Evolutionary conservation across 768 basidiomycete species (phyloP), one percentile per base, ranked within the genome.

Genomic region (Boletus pseudopeckii): DNA sequence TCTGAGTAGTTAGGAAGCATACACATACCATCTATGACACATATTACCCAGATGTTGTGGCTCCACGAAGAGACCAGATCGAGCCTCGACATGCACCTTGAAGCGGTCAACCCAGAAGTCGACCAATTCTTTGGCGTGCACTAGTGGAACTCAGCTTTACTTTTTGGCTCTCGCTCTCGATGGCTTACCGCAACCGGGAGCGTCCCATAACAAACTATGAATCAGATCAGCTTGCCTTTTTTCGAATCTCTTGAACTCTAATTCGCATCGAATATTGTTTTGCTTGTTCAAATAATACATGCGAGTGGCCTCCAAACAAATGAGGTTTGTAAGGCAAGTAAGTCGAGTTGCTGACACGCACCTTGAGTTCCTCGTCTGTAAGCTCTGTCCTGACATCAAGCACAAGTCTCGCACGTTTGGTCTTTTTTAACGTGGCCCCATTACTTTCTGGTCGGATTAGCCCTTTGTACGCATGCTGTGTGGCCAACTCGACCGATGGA

Each of bases 321-420:
- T 15, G 18, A 41, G 36, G 34, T 17, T 52, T 47, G 14, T 56
- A 48, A 50, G 36, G 41, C 3, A 38, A 55, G 8, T 17, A 46
- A 45, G 5, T 32, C 15, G 26, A 26, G 20, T 45, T 43, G 43
- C 18, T 40, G 38, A 22, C 36, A 26, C 66, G 55, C 52, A 83
- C 91, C 75, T 85, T 87, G 41, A 93, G 74, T 70, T 93, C 89
- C 4, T 88, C 85, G 54, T 92, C 88, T 5, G 90, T 89, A 36
- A 93, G 71, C 64, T 93, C 91, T 6, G 84, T 93, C 55, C 88
- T 78, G 5, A 77, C 71, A 66, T 93, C 91, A 7, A 92, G 67
- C 4, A 88, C 71, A 39, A 85, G 65, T 42, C 84, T 77, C 10
- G 79, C 60, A 3, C 74, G 73, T 55, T 80, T 86, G 51, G 75